A percentile compares a stretch with the other conserved stretches of the same genome.
These are phyloP conservation scores for Leptographium lundbergii DNA, from an alignment of 2,329 filamentous ascomycete genomes.

Conservation along the genomic window DNA sequence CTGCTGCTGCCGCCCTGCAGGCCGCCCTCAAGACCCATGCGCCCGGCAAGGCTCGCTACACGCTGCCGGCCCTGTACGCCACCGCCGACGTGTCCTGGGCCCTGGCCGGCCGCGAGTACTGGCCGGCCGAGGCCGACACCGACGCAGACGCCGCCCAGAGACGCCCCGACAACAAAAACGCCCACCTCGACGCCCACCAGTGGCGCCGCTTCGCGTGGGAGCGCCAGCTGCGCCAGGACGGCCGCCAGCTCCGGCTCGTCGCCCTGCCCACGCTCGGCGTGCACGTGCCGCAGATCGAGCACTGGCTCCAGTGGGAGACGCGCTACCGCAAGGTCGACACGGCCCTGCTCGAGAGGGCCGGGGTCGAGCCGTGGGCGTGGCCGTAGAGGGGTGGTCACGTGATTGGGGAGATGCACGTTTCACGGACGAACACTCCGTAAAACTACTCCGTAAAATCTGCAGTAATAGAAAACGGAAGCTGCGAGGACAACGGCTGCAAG, in stretches of 20 bases:
- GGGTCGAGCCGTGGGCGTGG: background rate
- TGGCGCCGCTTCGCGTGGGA: conserved; percentile 6
- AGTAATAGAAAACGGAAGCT: too few species aligned
- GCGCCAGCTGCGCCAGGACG: background rate
- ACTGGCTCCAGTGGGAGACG: conserved; percentile 36
- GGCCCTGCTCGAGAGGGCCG: conserved; percentile 19
- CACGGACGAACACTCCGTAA: too few species aligned
- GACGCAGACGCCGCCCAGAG: background rate
- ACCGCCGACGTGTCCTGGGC: conserved; percentile 21
- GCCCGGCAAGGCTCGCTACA: conserved; percentile 41
- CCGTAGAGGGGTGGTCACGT: background rate
- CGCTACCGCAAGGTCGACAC: conserved; percentile 38
- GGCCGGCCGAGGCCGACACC: conserved; percentile 2
- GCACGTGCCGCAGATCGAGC: conserved; percentile 29
- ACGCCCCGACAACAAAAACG: background rate
- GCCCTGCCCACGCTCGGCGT: conserved; percentile 41
- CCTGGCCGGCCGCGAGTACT: conserved; percentile 10
- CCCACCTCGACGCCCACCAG: background rate
- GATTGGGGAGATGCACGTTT: too few species aligned
- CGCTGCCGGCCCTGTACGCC: conserved; percentile 41
- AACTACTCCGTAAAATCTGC: too few species aligned
- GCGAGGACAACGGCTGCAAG: too few species aligned
- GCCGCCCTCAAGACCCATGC: conserved; percentile 34
- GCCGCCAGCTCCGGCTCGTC: conserved; percentile 25
- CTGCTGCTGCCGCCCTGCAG: conserved; percentile 18